These are phyloP conservation scores for Onygenales sp. DNA, from an alignment of 2,329 filamentous ascomycete species.

Conservation along the genomic window DNA sequence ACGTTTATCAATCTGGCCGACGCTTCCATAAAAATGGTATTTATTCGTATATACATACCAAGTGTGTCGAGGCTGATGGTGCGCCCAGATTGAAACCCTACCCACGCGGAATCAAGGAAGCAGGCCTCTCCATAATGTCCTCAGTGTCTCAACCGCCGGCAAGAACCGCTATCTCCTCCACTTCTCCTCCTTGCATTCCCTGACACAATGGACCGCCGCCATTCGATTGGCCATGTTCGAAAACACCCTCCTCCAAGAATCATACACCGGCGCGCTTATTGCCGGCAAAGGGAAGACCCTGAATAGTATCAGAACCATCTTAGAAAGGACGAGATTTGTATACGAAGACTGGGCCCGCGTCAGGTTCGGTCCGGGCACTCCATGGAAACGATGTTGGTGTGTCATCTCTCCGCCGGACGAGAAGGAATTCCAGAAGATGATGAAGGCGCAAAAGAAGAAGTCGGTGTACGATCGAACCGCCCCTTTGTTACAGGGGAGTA, in stretches of 20 bases:
- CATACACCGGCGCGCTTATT: constrained; percentile 91
- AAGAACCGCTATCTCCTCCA: constrained; percentile 92
- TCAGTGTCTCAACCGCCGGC: constrained; percentile 90
- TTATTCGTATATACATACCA: background rate
- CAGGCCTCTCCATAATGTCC: constrained; percentile 81
- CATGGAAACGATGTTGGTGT: constrained; percentile 95
- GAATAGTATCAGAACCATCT: constrained; percentile 83
- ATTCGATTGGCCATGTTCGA: constrained; percentile 93
- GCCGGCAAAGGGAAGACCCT: constrained; percentile 83
- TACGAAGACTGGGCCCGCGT: constrained; percentile 92
- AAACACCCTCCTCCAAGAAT: constrained; percentile 84
- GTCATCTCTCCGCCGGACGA: constrained; percentile 88
- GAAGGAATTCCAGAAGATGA: constrained; percentile 75
- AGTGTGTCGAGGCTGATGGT: constrained; percentile 2
- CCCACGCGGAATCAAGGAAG: constrained; percentile 71
- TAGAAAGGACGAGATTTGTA: constrained; percentile 68
- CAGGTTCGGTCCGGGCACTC: constrained; percentile 87
- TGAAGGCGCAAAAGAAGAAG: constrained; percentile 73
- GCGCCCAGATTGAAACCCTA: constrained; percentile 69
- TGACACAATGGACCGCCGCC: constrained; percentile 91
- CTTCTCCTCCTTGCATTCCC: constrained; percentile 87
- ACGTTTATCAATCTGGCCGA: constrained; percentile 96
- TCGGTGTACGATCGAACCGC: constrained; percentile 71
- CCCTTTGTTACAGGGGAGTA: constrained; percentile 68
- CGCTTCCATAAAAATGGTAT: constrained; percentile 95